phyloP scores from a whole-genome alignment of 306 rosid species.

The Alnus glutinosa region DNA sequence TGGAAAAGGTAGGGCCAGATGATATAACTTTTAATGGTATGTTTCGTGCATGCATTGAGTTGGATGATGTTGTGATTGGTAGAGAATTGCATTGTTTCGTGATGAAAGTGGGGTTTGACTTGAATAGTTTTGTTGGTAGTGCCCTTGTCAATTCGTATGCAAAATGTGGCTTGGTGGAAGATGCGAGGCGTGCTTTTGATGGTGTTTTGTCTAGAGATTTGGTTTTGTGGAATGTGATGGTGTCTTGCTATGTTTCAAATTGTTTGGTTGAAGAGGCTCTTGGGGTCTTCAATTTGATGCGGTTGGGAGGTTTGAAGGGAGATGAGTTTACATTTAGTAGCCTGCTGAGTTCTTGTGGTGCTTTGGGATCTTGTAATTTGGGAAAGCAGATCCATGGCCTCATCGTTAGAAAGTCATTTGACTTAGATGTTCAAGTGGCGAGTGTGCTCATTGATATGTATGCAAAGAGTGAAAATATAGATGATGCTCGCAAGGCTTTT shows the following conservation, averaged over 20 bases:
- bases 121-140: slow-evolving; percentile 61
- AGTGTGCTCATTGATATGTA: slow-evolving; percentile 66
- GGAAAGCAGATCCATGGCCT: slow-evolving; percentile 60
- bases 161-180: slow-evolving; percentile 54
- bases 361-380: slow-evolving; percentile 33
- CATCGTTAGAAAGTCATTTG: slow-evolving; percentile 46
- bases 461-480: slow-evolving; percentile 43
- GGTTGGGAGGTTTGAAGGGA: slow-evolving; percentile 40
- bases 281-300: slow-evolving; percentile 49
- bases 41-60: slow-evolving; percentile 49
- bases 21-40: slow-evolving; percentile 52
- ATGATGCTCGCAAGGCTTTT: slow-evolving; percentile 48
- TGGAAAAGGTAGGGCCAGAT: slow-evolving; percentile 54
- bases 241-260: slow-evolving; percentile 58
- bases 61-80: slow-evolving; percentile 48
- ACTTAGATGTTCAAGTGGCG: slow-evolving; percentile 66
- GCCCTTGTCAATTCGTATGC: slow-evolving; percentile 60
- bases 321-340: slow-evolving; percentile 74
- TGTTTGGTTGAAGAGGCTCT: slow-evolving; percentile 43
- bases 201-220: slow-evolving; percentile 43
- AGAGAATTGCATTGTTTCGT: slow-evolving; percentile 62
- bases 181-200: slow-evolving; percentile 55
- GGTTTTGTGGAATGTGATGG: slow-evolving; percentile 84
- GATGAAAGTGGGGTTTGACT: slow-evolving; percentile 54
- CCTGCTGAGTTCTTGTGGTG: slow-evolving; percentile 46